Conservation (phyloP, 148 eudicot species). For the Suaeda aralocaspica region DNA sequence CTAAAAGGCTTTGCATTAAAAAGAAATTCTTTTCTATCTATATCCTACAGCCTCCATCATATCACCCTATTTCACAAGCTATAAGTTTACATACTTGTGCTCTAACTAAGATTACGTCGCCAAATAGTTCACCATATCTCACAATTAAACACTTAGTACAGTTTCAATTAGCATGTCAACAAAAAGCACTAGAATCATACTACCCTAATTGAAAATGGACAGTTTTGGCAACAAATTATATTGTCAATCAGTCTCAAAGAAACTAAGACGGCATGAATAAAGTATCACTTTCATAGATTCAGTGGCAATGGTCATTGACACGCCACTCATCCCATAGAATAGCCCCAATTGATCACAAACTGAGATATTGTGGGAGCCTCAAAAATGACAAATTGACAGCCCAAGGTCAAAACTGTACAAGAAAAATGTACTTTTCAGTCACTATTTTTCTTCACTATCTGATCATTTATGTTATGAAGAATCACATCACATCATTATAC, state of each 20-base stretch:
- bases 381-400: conserved; percentile 8
- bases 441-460: background rate
- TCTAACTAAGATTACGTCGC: background rate
- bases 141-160: background rate
- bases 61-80: background rate
- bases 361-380: background rate
- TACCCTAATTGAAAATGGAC: background rate
- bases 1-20: background rate
- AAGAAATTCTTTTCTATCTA: background rate
- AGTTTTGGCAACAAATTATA: background rate
- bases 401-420: background rate
- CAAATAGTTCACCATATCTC: background rate
- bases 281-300: background rate
- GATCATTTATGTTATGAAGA: background rate
- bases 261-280: background rate
- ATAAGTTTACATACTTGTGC: background rate
- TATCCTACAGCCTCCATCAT: background rate
- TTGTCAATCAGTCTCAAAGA: background rate
- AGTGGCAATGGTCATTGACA: conserved; percentile 9
- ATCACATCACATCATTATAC: no score
- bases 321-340: conserved; percentile 2
- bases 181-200: background rate
- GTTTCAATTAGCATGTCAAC: background rate
- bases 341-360: background rate
- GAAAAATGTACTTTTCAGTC: conserved; percentile 9